Evolutionary conservation across 2,329 filamentous ascomycete genomes (phyloP).

Genomic region (Boeremia exigua): DNA sequence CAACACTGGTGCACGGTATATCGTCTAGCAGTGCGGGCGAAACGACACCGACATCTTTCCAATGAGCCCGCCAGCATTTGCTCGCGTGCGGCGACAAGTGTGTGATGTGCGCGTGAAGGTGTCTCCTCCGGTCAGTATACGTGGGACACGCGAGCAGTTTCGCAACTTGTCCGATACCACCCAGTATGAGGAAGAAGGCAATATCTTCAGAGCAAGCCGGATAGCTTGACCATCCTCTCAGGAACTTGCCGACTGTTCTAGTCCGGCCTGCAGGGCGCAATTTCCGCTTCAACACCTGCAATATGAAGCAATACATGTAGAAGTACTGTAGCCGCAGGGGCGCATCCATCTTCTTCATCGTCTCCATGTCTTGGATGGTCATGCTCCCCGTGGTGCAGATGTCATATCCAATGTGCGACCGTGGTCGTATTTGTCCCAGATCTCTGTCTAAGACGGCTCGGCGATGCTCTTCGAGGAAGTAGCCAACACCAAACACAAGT

Average conservation of each 20-base stretch:
- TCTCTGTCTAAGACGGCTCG: conserved; percentile 40
- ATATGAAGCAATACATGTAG: conserved; percentile 48
- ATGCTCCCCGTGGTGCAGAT: conserved; percentile 42
- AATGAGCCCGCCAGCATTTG: conserved; percentile 42
- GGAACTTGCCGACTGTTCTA: conserved; percentile 38
- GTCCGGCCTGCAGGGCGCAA: conserved; percentile 39
- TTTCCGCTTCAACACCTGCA: conserved; percentile 43
- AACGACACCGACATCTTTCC: conserved; percentile 43
- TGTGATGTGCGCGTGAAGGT: conserved; percentile 43
- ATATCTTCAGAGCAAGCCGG: conserved; percentile 45
- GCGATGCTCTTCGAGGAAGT: conserved; percentile 47
- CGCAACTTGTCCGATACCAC: conserved; percentile 43
- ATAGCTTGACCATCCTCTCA: conserved; percentile 42
- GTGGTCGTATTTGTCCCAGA: conserved; percentile 41
- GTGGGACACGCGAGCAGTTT: conserved; percentile 42
- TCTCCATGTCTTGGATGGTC: conserved; percentile 34
- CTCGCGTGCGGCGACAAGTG: conserved; percentile 46
- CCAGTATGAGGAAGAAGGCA: conserved; percentile 44
- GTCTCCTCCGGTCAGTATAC: conserved; percentile 40
- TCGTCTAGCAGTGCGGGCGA: conserved; percentile 45
- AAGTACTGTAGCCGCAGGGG: conserved; percentile 45
- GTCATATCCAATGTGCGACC: conserved; percentile 43
- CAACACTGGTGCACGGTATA: conserved; percentile 45
- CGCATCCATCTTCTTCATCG: conserved; percentile 40
- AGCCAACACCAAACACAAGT: conserved; percentile 46